Evolutionary conservation across 148 eudicot species (phyloP), one percentile per base, ranked within the genome.

Genomic region (Camellia granthamiana): DNA sequence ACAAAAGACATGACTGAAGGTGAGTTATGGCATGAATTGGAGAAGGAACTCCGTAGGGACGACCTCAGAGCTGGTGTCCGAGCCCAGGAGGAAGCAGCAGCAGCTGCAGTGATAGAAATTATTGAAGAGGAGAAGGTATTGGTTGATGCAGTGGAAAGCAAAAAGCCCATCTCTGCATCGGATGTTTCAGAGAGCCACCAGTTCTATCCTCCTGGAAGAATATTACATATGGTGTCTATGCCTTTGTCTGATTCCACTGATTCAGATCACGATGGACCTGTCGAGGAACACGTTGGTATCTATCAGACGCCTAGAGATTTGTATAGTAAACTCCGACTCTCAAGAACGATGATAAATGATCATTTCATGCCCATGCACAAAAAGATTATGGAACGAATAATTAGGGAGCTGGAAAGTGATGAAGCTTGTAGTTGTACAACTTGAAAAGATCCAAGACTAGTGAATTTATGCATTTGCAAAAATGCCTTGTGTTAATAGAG

Each of bases 281-380:
- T 63, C 0, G 90, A 87, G 69, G 95, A 88, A 66, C 84, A 54
- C 54, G 88, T 89, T 52, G 92, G 93, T 43, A 87, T 93, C 18
- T 95, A 90, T 62, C 90, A 85, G 87, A 91, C 97, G 0, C 91
- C 91, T 1, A 85, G 99, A 80, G 86, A 93, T 65, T 81, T 92
- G 87, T 93, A 95, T 73, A 91, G 90, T 87, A 95, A 95, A 84
- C 90, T 95, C 54, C 87, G 98, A 19, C 82, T 95, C 79, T 91
- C 98, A 14, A 92, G 84, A 86, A 93, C 93, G 0, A 93, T 95
- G 99, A 89, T 95, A 52, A 93, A 92, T 64, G 98, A 93, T 85
- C 98, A 93, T 84, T 93, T 91, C 83, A 95, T 93, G 98, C 98
- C 99, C 2, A 92, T 92, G 95, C 93, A 95, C 79, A 95, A 91